phyloP scores from a whole-genome alignment of 495 filamentous ascomycete genomes.

The Lasiosphaeria hispida region DNA sequence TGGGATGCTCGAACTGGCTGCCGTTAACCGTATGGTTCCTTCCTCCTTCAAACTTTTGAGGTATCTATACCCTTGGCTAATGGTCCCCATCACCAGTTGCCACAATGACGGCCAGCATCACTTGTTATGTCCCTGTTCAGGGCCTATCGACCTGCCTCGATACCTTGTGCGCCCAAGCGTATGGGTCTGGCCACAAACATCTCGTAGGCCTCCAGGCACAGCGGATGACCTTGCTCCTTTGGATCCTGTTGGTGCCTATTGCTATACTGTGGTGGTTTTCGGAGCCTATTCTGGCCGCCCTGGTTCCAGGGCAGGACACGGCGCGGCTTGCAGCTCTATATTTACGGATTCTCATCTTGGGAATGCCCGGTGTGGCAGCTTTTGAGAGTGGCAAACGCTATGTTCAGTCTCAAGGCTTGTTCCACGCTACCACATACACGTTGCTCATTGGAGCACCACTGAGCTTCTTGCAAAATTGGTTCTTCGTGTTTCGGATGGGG shows the following conservation, averaged over 20 bases:
- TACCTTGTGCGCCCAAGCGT: constrained; percentile 73
- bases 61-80: background rate
- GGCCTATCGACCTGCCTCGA: constrained; percentile 68
- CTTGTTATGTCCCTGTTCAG: constrained; percentile 68
- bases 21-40: constrained; percentile 50
- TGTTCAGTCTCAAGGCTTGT: constrained; percentile 71
- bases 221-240: constrained; percentile 66
- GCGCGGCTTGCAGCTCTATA: constrained; percentile 64
- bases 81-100: constrained; percentile 44
- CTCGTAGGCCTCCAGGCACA: constrained; percentile 73
- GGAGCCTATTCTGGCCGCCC: constrained; percentile 50
- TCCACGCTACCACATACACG: constrained; percentile 65
- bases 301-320: constrained; percentile 63
- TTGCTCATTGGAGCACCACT: constrained; percentile 63
- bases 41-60: background rate
- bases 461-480: constrained; percentile 65
- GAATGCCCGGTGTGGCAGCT: constrained; percentile 64
- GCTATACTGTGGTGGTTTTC: constrained; percentile 59
- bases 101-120: constrained; percentile 72
- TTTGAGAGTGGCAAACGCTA: constrained; percentile 75
- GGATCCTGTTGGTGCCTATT: constrained; percentile 61
- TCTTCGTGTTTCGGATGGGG: constrained; percentile 66
- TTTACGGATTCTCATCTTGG: constrained; percentile 60
- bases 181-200: constrained; percentile 64
- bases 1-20: constrained; percentile 60